These are phyloP conservation scores for Sporothrix brasiliensis DNA, from an alignment of 2,329 filamentous ascomycete genomes.

Conservation along the genomic window DNA sequence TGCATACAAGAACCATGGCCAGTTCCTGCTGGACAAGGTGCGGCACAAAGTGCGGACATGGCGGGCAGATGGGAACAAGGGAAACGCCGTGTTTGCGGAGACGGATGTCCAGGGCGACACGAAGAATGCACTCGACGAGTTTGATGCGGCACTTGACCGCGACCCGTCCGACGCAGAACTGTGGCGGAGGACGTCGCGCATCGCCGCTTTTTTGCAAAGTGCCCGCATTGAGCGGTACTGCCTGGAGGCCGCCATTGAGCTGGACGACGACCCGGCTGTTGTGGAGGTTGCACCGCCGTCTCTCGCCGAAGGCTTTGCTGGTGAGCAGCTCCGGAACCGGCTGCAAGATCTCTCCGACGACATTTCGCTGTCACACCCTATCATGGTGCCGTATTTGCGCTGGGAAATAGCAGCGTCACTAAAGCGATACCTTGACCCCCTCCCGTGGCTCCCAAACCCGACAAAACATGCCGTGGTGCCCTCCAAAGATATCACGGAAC, in stretches of 20 bases:
- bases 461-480: conserved; percentile 41
- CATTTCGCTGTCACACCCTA: conserved; percentile 61
- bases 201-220: conserved; percentile 62
- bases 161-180: conserved; percentile 69
- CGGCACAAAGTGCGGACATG: conserved; percentile 53
- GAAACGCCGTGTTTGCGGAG: conserved; percentile 44
- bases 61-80: conserved; percentile 11
- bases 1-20: conserved; percentile 92
- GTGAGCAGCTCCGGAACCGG: conserved; percentile 62
- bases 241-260: conserved; percentile 66
- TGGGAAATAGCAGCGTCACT: conserved; percentile 56
- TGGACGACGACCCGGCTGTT: conserved; percentile 67
- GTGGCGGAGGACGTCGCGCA: conserved; percentile 63
- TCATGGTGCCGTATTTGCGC: conserved; percentile 60
- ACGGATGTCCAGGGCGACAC: conserved; percentile 46
- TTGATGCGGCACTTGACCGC: conserved; percentile 62
- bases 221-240: conserved; percentile 62
- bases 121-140: conserved; percentile 57
- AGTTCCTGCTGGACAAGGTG: conserved; percentile 81
- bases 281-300: conserved; percentile 65
- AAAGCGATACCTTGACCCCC: conserved; percentile 60
- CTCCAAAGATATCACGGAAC: neutral
- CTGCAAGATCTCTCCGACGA: conserved; percentile 58
- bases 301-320: conserved; percentile 64
- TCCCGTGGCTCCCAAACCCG: conserved; percentile 63